These are phyloP conservation scores for Secale cereale DNA, from an alignment of 176 grass and related monocot genomes.

Conservation along the genomic window DNA sequence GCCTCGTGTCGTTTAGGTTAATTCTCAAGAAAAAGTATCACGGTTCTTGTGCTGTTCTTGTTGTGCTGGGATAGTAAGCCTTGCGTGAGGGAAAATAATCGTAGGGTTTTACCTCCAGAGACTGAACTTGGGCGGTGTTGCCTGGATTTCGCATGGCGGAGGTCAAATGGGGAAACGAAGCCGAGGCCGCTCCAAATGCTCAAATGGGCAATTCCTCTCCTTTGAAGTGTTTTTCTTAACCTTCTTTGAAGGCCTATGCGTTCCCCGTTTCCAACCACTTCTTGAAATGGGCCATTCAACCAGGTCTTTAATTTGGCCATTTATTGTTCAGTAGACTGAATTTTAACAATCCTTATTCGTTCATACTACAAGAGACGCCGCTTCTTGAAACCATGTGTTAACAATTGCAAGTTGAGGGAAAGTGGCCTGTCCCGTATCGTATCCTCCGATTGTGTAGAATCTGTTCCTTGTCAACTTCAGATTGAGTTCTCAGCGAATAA, in stretches of 20 bases:
- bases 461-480: conserved; percentile 1
- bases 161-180: not conserved
- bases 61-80: not conserved
- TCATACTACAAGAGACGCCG: not conserved
- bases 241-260: not conserved
- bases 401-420: not conserved
- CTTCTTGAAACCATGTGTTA: conserved; percentile 6
- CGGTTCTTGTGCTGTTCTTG: not conserved
- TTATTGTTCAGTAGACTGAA: not conserved
- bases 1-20: not conserved
- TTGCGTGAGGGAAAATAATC: not conserved
- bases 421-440: not conserved
- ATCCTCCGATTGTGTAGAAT: conserved; percentile 7
- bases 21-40: not conserved
- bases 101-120: not conserved
- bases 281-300: too few relatives aligned
- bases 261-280: not conserved
- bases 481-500: conserved; percentile 11
- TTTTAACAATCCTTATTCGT: not conserved
- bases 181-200: not conserved
- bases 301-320: not conserved
- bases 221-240: not conserved
- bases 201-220: not conserved
- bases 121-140: not conserved
- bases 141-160: not conserved